Conservation (phyloP, 1,284 basidiomycete species). For the Austroboletus niveus region DNA sequence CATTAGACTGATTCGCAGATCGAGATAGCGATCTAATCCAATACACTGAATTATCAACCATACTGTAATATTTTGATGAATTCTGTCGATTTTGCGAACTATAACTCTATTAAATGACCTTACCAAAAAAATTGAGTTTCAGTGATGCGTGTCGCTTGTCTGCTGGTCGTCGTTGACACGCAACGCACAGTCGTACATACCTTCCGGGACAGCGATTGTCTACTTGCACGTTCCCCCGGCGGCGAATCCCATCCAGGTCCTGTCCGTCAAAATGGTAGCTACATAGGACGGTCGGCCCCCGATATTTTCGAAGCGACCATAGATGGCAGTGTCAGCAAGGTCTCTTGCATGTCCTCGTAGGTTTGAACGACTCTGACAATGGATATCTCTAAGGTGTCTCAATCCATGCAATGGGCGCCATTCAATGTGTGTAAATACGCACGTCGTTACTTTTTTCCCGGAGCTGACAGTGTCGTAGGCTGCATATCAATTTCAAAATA, state of each 20-base stretch:
- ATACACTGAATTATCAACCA: too few species aligned
- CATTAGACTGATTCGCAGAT: too few species aligned
- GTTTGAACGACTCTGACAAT: constrained; percentile 7
- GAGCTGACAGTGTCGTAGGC: constrained; percentile 24
- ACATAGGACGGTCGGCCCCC: constrained; percentile 74
- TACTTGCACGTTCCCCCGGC: constrained; percentile 76
- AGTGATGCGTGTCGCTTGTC: constrained; percentile 6
- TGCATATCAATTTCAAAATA: constrained; percentile 30
- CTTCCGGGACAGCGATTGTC: constrained; percentile 83
- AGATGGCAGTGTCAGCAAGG: constrained; percentile 30
- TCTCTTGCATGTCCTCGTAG: constrained; percentile 2
- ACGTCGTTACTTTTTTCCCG: neutral
- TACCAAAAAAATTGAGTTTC: too few species aligned
- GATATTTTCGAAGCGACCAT: constrained; percentile 35
- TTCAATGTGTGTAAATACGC: constrained; percentile 26
- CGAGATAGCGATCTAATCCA: too few species aligned
- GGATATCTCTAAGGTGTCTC: constrained; percentile 26
- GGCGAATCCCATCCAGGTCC: constrained; percentile 85
- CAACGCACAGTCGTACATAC: constrained; percentile 51
- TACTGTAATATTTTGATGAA: too few species aligned
- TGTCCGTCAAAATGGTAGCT: constrained; percentile 53
- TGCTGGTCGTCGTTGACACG: constrained; percentile 4
- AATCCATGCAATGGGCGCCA: constrained; percentile 37
- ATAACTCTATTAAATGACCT: too few species aligned
- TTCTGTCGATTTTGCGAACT: too few species aligned